Percentiles rank a stretch among this genome's conserved stretches.
These are phyloP conservation scores for Laguncularia racemosa DNA, from an alignment of 345 rosid genomes.

Conservation along the genomic window DNA sequence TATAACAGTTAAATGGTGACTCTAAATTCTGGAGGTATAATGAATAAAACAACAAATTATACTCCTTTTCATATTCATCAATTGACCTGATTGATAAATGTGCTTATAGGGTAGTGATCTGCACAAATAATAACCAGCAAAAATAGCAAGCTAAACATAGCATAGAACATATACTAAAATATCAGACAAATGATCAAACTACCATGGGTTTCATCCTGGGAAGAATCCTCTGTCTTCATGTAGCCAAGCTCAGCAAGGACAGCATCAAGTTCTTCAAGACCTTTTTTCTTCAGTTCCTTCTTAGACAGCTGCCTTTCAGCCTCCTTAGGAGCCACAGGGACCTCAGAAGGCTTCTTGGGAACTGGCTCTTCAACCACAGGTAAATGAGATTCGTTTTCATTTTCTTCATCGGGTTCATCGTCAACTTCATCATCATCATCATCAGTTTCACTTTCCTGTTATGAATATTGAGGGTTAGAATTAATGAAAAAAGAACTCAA, in stretches of 20 bases:
- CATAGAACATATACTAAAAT: no score
- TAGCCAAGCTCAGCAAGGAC: slow-evolving; percentile 47
- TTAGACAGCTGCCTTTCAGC: slow-evolving; percentile 51
- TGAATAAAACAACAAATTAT: no score
- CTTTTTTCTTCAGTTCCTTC: slow-evolving; percentile 59
- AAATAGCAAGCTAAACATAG: no score
- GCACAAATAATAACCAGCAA: no score
- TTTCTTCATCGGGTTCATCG: slow-evolving; percentile 49
- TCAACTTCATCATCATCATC: slow-evolving; percentile 37
- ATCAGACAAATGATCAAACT: slow-evolving; percentile 7
- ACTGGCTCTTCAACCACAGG: slow-evolving; percentile 16
- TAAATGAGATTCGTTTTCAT: slow-evolving; percentile 31
- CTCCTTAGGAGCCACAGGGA: slow-evolving; percentile 22
- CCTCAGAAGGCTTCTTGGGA: slow-evolving; percentile 24
- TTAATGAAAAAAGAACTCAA: not conserved
- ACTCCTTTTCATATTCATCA: no score
- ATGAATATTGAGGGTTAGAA: slow-evolving; percentile 3
- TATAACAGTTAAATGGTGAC: no score
- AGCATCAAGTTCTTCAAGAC: slow-evolving; percentile 55
- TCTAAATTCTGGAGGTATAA: no score
- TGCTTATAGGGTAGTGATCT: no score
- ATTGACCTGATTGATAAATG: no score
- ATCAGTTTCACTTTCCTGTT: slow-evolving; percentile 47
- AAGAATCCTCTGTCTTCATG: slow-evolving; percentile 18
- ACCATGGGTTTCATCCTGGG: slow-evolving; percentile 32